These are phyloP conservation scores for Globomyces pollinis-pini DNA, from an alignment of 192 early-diverging fungal species.

Conservation along the genomic window DNA sequence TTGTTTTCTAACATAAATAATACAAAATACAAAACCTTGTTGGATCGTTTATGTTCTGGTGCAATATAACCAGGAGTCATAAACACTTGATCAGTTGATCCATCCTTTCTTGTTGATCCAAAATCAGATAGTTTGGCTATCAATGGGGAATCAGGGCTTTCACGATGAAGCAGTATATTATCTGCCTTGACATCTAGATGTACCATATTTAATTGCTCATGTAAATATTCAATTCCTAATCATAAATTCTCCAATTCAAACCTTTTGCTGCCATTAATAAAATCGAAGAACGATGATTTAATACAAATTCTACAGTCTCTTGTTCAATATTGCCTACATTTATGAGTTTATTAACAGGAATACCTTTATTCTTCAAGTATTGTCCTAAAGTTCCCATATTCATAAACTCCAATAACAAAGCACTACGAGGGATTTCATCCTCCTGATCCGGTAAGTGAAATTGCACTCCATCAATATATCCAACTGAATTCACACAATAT, in stretches of 20 bases:
- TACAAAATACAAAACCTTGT: neutral
- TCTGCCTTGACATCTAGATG: conserved; percentile 3
- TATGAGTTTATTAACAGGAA: too few species aligned
- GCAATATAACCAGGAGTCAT: conserved; percentile 2
- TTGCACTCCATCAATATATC: neutral
- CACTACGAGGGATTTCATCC: neutral
- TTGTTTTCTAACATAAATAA: conserved; percentile 5
- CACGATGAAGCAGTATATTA: neutral
- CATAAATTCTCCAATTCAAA: too few species aligned
- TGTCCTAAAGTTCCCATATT: conserved; percentile 1
- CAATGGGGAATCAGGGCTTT: neutral
- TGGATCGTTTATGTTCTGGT: neutral
- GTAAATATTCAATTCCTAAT: conserved; percentile 3
- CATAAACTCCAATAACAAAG: conserved; percentile 8
- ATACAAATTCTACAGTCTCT: too few species aligned
- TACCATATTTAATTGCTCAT: neutral
- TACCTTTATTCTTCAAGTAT: too few species aligned
- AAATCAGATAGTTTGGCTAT: conserved; percentile 8
- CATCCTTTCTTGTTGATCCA: conserved; percentile 3
- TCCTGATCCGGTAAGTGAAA: neutral
- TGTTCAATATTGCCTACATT: too few species aligned
- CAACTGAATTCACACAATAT: neutral
- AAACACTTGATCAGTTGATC: neutral
- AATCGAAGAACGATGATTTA: neutral
- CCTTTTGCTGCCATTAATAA: neutral